Evolutionary conservation across 768 basidiomycete genomes (phyloP).

Genomic region (Rhodotorula toruloides): DNA sequence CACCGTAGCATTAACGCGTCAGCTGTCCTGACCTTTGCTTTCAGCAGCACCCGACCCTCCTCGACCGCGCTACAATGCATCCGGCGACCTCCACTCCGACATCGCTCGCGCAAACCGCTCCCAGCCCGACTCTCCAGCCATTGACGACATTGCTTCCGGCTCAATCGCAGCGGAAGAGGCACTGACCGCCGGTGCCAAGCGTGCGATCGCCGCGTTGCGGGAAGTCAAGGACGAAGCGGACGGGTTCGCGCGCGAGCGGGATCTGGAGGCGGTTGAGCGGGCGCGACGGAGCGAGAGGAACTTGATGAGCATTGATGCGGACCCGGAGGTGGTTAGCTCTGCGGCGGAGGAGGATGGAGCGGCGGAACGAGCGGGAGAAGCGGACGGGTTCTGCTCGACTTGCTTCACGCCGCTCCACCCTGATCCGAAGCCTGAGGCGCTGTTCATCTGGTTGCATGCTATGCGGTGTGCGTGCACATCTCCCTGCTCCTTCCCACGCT

Average conservation of each 20-base stretch:
- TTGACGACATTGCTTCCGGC: too few relatives aligned
- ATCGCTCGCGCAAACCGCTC: not conserved
- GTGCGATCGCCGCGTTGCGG: conserved; percentile 68
- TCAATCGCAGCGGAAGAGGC: conserved; percentile 44
- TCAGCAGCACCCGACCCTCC: too few relatives aligned
- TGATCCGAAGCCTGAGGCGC: conserved; percentile 82
- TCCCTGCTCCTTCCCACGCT: conserved; percentile 59
- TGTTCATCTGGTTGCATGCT: conserved; percentile 96
- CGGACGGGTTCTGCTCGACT: conserved; percentile 64
- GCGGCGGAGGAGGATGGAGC: not conserved
- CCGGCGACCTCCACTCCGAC: not conserved
- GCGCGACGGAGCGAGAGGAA: not conserved
- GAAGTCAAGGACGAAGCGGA: conserved; percentile 88
- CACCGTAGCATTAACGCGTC: too few relatives aligned
- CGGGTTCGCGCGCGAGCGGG: conserved; percentile 83
- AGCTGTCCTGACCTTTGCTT: too few relatives aligned
- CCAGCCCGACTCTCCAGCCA: too few relatives aligned
- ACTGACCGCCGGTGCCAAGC: conserved; percentile 68
- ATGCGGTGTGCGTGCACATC: conserved; percentile 53
- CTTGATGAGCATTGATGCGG: not conserved
- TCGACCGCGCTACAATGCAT: conserved; percentile 13
- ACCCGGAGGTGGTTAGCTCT: not conserved
- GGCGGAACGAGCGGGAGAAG: not conserved
- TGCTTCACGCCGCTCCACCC: conserved; percentile 90
- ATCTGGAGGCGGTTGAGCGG: conserved; percentile 59